Evolutionary conservation across 1,284 basidiomycete genomes (phyloP), one percentile per base, ranked within the genome.

Genomic region (Rhodotorula sp.): DNA sequence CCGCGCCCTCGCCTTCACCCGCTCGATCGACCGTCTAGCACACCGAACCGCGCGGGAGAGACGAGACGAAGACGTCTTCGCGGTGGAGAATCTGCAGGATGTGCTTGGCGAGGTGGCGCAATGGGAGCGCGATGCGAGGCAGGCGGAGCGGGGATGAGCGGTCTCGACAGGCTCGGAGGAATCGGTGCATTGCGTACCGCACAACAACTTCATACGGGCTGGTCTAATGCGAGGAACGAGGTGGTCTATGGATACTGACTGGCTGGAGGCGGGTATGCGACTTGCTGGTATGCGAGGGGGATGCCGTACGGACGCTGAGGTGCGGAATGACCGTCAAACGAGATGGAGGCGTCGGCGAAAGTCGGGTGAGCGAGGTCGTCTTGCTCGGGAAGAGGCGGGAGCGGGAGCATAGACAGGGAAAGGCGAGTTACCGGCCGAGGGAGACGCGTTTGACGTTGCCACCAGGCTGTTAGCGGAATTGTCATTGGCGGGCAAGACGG

Each of bases 41-140:
- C 58, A 64, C 27, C 32, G 17, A 17, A 3, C 44, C 5, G 34
- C 4, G 13, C 11, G 17, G 24, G 15, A 27, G 7, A n/a, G 67
- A n/a, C 54, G 62, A 24, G 67, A 69, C 55, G 67, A 65, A 19
- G 59, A 53, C 30, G 46, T 66, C 24, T 70, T 70, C 32, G 48
- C 9, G 36, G n/a, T n/a, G 47, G 30, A 46, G 7, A 70, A 70
- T 30, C 20, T 68, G 32, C 17, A 32, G 6, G 13, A 32, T 6
- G 30, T n/a, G 20, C 1, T 6, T 24, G 48, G 34, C 32, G 36
- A 24, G 34, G 7, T 27, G 2, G 30, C 4, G n/a, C 22, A 29
- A 4, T 48, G n/a, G 7, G 9, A 32, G 17, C 20, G 36, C 2
- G 30, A 4, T 17, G 30, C 32, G 30, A 29, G 59, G 30, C 30